phyloP scores from a whole-genome alignment of 169 alveolate genomes.

The Eimeria maxima region DNA sequence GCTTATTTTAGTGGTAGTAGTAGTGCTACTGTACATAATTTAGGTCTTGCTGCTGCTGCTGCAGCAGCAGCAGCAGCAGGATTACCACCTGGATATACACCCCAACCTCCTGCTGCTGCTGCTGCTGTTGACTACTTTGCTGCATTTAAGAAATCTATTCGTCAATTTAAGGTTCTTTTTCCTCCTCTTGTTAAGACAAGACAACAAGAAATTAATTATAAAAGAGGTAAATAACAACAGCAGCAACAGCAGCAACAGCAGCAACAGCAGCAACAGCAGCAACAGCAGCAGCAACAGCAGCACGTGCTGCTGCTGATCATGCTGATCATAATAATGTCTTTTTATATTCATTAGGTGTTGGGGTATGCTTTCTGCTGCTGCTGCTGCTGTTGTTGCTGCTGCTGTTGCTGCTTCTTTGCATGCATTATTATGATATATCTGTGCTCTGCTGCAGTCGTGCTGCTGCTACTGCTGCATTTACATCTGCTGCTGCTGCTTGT shows the following conservation, averaged over 20 bases:
- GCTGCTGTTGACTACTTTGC: not conserved
- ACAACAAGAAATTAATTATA: conserved; percentile 41
- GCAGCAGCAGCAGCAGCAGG: conserved; percentile 20
- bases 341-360: not conserved
- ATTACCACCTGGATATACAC: not conserved
- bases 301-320: not conserved
- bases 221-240: conserved; percentile 11
- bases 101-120: not conserved
- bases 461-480: too few species aligned
- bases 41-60: not conserved
- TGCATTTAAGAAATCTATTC: not conserved
- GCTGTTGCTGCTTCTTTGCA: too few species aligned
- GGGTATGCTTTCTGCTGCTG: not conserved
- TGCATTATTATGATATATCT: too few species aligned
- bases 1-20: too few species aligned
- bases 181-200: conserved; percentile 8
- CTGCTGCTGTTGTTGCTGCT: too few species aligned
- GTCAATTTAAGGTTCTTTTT: not conserved
- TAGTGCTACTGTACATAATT: too few species aligned
- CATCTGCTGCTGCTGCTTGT: too few species aligned
- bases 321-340: not conserved
- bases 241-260: not conserved
- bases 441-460: too few species aligned
- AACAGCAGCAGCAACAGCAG: not conserved
- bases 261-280: conserved; percentile 6